Percentiles rank a stretch among this genome's conserved stretches.
Conservation (phyloP, 2,329 filamentous ascomycete species). For the Ceratocystis albifundus region DNA sequence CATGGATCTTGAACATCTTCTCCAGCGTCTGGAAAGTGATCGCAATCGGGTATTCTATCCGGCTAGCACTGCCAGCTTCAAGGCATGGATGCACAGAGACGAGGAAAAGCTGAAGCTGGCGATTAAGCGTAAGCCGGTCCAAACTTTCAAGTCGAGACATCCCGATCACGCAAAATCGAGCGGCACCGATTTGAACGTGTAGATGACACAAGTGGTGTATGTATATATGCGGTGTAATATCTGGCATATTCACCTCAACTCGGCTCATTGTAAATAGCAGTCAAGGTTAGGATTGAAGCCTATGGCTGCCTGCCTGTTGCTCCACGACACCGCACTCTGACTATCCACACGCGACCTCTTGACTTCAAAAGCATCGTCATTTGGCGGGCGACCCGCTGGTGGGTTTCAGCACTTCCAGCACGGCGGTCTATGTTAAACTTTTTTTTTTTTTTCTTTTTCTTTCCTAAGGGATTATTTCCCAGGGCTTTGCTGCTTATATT, state of each 20-base stretch:
- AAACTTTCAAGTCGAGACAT: slow-evolving; percentile 27
- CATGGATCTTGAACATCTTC: slow-evolving; percentile 30
- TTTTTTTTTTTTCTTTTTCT: neutral
- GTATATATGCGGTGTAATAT: neutral
- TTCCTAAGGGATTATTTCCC: neutral
- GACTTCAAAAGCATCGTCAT: neutral
- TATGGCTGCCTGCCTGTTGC: neutral
- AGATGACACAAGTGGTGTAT: neutral
- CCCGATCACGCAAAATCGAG: slow-evolving; percentile 15
- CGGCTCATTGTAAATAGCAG: neutral
- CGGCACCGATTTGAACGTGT: slow-evolving; percentile 19
- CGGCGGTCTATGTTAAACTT: neutral
- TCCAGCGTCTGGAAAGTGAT: slow-evolving; percentile 29
- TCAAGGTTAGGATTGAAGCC: neutral
- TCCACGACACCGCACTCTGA: neutral
- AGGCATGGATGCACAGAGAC: slow-evolving; percentile 33
- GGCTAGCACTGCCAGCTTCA: slow-evolving; percentile 34
- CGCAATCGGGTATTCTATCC: slow-evolving; percentile 47
- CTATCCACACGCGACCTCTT: neutral
- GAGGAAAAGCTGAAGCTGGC: slow-evolving; percentile 33
- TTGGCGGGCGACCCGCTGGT: neutral
- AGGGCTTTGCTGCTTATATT: neutral
- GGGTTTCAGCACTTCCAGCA: slow-evolving; percentile 2
- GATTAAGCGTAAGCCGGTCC: slow-evolving; percentile 34
- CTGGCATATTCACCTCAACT: neutral